Conservation (phyloP, 768 basidiomycete genomes). For the Tulasnella calospora region DNA sequence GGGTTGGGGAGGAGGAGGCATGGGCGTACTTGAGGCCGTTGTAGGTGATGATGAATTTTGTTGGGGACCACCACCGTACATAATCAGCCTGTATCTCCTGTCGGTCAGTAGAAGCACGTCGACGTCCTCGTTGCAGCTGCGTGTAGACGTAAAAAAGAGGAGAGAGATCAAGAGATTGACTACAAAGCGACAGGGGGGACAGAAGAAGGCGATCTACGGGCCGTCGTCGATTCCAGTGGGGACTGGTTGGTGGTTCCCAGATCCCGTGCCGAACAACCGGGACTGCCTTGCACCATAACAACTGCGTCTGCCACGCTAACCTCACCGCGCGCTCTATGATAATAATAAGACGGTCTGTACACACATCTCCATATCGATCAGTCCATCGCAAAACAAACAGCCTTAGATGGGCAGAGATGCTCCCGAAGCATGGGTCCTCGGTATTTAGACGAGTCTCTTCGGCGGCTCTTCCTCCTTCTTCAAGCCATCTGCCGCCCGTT, state of each 20-base stretch:
- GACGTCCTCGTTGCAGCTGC: neutral
- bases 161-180: conserved; percentile 12
- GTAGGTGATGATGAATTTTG: neutral
- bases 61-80: neutral
- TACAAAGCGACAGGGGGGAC: neutral
- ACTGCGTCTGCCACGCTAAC: neutral
- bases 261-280: conserved; percentile 8
- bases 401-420: neutral
- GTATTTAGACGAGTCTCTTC: conserved; percentile 13
- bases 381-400: neutral
- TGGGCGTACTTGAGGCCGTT: conserved; percentile 12
- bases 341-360: no score
- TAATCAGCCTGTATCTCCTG: neutral
- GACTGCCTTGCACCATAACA: neutral
- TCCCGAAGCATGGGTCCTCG: neutral
- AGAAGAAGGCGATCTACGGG: neutral
- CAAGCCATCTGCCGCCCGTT: neutral
- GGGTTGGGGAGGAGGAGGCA: conserved; percentile 1
- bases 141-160: neutral
- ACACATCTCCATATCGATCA: no score
- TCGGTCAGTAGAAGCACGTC: neutral
- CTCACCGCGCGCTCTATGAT: conserved; percentile 1
- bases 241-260: neutral
- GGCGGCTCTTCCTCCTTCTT: conserved; percentile 18
- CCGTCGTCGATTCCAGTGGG: neutral